A percentile compares a stretch with the other conserved stretches of the same genome.
Evolutionary conservation across 208 protist genomes (phyloP).

Genomic region (Naegleria fowleri): DNA sequence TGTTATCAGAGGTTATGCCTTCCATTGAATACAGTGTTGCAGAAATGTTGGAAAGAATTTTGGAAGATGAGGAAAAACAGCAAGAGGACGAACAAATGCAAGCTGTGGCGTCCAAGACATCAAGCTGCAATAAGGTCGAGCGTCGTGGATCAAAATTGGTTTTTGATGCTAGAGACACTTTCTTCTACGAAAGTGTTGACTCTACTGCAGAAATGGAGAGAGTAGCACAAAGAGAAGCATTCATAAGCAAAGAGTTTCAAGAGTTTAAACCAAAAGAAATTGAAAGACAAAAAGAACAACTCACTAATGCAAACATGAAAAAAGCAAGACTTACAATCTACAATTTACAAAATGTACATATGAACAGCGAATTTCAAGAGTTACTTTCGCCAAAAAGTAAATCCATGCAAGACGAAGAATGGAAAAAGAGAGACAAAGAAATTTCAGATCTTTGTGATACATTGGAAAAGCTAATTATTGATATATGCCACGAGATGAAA

Average conservation of each 20-base stretch:
- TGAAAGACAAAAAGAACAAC: not conserved
- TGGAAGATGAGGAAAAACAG: not conserved
- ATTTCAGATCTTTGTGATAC: not conserved
- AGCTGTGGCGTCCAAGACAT: not conserved
- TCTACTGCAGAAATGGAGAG: not conserved
- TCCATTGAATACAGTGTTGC: not conserved
- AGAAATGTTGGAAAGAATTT: not conserved
- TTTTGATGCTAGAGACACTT: not conserved
- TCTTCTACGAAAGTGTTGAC: not conserved
- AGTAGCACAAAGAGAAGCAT: not conserved
- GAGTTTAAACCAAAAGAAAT: not conserved
- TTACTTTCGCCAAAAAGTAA: not conserved
- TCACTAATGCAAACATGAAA: not conserved
- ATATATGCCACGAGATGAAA: not conserved
- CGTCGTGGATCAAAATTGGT: not conserved
- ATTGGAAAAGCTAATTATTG: not conserved
- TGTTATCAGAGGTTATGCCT: not conserved
- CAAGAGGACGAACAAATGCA: not conserved
- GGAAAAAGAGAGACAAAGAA: not conserved
- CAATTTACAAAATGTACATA: not conserved
- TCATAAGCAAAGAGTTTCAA: not conserved
- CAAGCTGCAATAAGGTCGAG: too few relatives aligned
- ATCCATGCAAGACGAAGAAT: not conserved
- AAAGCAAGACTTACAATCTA: not conserved
- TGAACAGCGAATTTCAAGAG: not conserved